Evolutionary conservation across 2,329 filamentous ascomycete species (phyloP), one percentile per base, ranked within the genome.

Genomic region (Cladosporium velox): DNA sequence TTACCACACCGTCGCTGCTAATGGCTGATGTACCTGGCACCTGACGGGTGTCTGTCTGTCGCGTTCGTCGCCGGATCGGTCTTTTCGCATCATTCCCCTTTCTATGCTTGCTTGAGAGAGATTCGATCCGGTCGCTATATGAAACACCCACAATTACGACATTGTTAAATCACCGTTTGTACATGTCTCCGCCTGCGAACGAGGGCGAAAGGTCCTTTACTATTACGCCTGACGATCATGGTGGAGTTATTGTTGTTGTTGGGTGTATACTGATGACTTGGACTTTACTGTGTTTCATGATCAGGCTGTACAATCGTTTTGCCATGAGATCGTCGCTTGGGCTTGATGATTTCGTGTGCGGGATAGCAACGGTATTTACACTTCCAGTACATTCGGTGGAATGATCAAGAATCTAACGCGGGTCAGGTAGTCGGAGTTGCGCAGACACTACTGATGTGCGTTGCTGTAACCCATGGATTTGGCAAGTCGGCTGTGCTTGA

Each of bases 251-350:
- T 18, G 52, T 72, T 26, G 69, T 69, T 21, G 67, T 72, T 41
- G 69, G 70, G 38, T 72, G 70, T 26, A 64, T 72, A 18, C 67
- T 72, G 69, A 70, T 68, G 26, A 71, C 69, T 10, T 72, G 69
- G 69, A 69, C 68, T 5, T 59, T 72, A 4, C 67, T 72, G 5
- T 71, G 70, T 66, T 72, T 70, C 41, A 59, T 70, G 34, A 66
- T 71, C 24, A 65, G 71, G 51, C 54, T 71, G 24, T 71, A 70
- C 68, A 72, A 71, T 67, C 64, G 71, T 34, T 67, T 66, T n/a
- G 70, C 69, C 10, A 68, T 72, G 28, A 68, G 67, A 34, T 69
- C 69, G 12, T 69, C 71, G 14, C 70, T 71, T 58, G 71, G 71
- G 18, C 35, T 67, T 41, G 71, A 72, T 47, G 71, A 72, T 52